These are phyloP conservation scores for Dimocarpus longan DNA, from an alignment of 345 rosid species.

Conservation along the genomic window DNA sequence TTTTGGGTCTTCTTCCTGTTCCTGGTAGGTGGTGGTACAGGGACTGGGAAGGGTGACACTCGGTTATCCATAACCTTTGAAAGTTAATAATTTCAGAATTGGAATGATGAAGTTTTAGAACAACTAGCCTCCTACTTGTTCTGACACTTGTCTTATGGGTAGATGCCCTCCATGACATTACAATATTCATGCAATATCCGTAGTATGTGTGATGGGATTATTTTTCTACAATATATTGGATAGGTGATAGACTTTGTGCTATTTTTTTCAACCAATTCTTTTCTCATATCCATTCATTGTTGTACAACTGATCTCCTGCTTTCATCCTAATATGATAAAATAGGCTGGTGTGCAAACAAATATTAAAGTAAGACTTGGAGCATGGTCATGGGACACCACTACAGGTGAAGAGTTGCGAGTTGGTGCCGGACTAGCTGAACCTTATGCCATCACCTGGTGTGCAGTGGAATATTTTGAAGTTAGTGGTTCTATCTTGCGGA, in stretches of 20 bases:
- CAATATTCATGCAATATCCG: background rate
- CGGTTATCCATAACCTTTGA: background rate
- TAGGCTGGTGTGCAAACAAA: constrained; percentile 73
- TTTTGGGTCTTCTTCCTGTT: background rate
- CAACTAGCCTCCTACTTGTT: background rate
- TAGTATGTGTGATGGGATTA: background rate
- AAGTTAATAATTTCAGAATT: background rate
- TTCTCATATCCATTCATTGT: background rate
- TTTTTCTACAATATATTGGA: background rate
- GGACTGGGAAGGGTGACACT: background rate
- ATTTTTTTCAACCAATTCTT: background rate
- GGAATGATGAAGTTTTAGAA: background rate
- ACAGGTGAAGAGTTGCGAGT: constrained; percentile 93
- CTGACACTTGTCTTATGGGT: background rate
- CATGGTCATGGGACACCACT: constrained; percentile 92
- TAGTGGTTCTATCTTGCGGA: constrained; percentile 67
- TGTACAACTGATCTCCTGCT: background rate
- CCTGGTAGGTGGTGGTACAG: too few relatives aligned
- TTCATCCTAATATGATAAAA: constrained; percentile 22
- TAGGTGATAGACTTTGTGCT: background rate
- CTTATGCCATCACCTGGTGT: constrained; percentile 85
- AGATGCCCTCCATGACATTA: background rate
- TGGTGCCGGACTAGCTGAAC: constrained; percentile 97
- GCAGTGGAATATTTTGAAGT: constrained; percentile 92
- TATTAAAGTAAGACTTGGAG: constrained; percentile 74